A percentile compares a stretch with the other conserved stretches of the same genome.
Conservation (phyloP, 2,329 filamentous ascomycete genomes). For the Thyridium curvatum region DNA sequence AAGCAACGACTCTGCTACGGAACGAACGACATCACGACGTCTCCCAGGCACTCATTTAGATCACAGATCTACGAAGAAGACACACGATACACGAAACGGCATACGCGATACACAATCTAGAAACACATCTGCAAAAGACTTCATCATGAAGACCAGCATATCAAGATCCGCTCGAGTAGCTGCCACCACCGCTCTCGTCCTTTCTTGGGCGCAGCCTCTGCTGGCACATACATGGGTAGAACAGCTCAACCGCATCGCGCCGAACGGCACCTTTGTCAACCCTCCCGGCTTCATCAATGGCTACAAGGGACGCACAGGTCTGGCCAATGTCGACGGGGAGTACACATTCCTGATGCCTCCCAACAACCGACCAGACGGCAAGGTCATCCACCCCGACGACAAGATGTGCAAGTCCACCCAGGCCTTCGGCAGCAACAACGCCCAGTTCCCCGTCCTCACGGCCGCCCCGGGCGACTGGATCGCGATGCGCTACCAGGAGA, state of each 20-base stretch:
- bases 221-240: conserved; percentile 79
- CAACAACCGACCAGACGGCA: conserved; percentile 38
- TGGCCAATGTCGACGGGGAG: conserved; percentile 49
- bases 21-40: no score
- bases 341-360: conserved; percentile 60
- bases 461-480: conserved; percentile 56
- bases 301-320: conserved; percentile 51
- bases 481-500: conserved; percentile 65
- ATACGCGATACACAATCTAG: no score
- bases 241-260: conserved; percentile 61
- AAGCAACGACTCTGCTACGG: no score
- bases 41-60: no score
- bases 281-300: conserved; percentile 69
- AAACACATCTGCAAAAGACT: background rate
- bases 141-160: conserved; percentile 2
- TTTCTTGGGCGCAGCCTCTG: conserved; percentile 23
- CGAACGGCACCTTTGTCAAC: conserved; percentile 68
- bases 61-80: no score
- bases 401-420: conserved; percentile 61
- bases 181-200: conserved; percentile 14
- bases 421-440: conserved; percentile 49
- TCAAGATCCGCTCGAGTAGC: conserved; percentile 2
- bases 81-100: no score
- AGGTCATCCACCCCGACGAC: conserved; percentile 40
- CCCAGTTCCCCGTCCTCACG: conserved; percentile 55